phyloP scores from a whole-genome alignment of 2,329 filamentous ascomycete species.

The Penicillium sp. region DNA sequence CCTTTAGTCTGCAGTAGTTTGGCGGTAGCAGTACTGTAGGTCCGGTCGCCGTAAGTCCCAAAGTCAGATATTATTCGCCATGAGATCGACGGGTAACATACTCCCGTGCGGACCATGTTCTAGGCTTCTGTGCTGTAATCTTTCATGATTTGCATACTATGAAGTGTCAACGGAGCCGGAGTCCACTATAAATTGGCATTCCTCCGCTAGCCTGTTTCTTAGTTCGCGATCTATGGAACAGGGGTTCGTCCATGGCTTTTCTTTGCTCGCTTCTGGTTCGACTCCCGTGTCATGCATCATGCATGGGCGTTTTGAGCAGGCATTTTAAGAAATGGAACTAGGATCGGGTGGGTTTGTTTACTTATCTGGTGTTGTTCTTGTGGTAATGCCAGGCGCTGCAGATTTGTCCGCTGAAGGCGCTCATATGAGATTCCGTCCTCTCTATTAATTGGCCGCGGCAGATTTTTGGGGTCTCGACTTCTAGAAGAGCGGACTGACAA shows the following conservation, averaged over 20 bases:
- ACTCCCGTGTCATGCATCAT: slow-evolving; percentile 18
- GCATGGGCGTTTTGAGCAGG: slow-evolving; percentile 11
- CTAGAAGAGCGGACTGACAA: no score
- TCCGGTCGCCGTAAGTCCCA: not conserved
- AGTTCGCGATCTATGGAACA: not conserved
- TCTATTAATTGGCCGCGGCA: no score
- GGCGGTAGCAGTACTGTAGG: not conserved
- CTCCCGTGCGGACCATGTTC: not conserved
- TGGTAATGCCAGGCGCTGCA: not conserved
- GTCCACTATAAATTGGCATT: not conserved
- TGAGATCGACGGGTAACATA: not conserved
- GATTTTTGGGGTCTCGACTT: no score
- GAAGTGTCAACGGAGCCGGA: not conserved
- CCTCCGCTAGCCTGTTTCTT: not conserved
- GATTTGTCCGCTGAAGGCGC: not conserved
- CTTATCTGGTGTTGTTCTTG: not conserved
- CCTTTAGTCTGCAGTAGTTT: slow-evolving; percentile 16
- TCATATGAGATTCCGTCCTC: no score
- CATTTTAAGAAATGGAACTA: not conserved
- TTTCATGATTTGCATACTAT: not conserved
- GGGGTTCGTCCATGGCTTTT: not conserved
- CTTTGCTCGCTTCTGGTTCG: not conserved
- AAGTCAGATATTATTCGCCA: not conserved
- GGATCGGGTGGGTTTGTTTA: not conserved
- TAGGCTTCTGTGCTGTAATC: not conserved